Evolutionary conservation across 768 basidiomycete species (phyloP), one percentile per base, ranked within the genome.

Genomic region (Russula compacta): DNA sequence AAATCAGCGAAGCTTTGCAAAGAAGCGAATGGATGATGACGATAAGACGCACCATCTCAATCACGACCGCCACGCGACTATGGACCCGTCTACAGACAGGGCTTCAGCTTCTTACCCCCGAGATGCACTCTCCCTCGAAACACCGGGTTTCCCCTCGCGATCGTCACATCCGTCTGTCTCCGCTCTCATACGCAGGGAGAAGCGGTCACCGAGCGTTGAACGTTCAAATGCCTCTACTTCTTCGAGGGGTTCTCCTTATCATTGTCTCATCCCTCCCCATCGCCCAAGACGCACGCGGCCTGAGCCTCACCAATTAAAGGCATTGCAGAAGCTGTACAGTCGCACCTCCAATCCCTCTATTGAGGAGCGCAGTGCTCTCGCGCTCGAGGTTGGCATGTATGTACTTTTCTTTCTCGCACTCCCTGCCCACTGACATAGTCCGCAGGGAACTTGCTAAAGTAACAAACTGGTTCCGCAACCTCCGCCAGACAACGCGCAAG

Each of bases 391-490:
- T 61, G 89, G 87, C 74, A 90, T 92, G 66, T 66, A 82, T 21
- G 66, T 61, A 32, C 33, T 56, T 38, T 21, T 53, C 32, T 53
- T 51, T 46, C n/a, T 39, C 19, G 38, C 39, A 42, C 9, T 29
- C 57, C 12, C 38, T 60, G 68, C 56, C n/a, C 8, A 52, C 44
- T 39, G 21, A 58, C 33, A 2, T 1, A 33, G 83, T 49, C 42
- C 50, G 43, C 32, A 66, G 66, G 89, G 89, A 92, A 72, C 72
- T 91, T 59, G 85, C 84, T 65, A 89, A 89, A 73, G 88, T 92
- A 55, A 89, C 89, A 17, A 92, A 92, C 71, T 92, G 89, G 89
- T 91, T 91, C 78, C 79, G 89, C 39, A 92, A 92, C 69, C 78
- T 91, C 59, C 81, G 89, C 40, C 89, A 92, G 73, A 87, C 86